Percentiles rank a stretch among this genome's conserved stretches.
Conservation (phyloP, 2,329 filamentous ascomycete genomes). For the Colletotrichum lentis region DNA sequence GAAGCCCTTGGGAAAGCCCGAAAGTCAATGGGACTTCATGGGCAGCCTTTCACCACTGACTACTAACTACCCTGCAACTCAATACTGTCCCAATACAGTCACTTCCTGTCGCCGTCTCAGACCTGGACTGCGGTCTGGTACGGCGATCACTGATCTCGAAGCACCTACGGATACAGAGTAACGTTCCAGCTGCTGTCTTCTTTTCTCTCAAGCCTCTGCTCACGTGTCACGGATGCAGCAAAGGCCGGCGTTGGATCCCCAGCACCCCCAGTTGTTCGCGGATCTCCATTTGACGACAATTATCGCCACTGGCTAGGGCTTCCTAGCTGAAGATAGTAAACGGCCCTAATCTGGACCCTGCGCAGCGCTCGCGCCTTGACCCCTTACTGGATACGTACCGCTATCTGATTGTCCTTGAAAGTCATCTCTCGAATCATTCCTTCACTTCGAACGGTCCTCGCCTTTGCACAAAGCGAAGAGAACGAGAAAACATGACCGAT, state of each 20-base stretch:
- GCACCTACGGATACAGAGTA: not conserved
- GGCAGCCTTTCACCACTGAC: slow-evolving; percentile 19
- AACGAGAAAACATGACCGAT: not conserved
- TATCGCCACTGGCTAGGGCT: slow-evolving; percentile 17
- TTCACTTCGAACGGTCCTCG: too few species aligned
- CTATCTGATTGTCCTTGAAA: slow-evolving; percentile 5
- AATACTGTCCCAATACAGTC: not conserved
- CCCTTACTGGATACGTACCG: slow-evolving; percentile 11
- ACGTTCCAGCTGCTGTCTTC: not conserved
- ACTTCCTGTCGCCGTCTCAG: not conserved
- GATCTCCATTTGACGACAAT: slow-evolving; percentile 21
- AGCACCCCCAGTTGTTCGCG: slow-evolving; percentile 17
- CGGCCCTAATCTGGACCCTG: slow-evolving; percentile 36
- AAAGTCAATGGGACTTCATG: slow-evolving; percentile 5
- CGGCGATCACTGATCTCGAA: not conserved
- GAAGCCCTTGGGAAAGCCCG: slow-evolving; percentile 9
- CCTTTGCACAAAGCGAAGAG: too few species aligned
- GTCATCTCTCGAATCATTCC: slow-evolving; percentile 19
- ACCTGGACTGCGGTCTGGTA: slow-evolving; percentile 7
- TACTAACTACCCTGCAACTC: not conserved
- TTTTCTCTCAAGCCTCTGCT: not conserved
- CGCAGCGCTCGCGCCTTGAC: slow-evolving; percentile 13
- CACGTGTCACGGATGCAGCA: not conserved
- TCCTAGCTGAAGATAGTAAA: slow-evolving; percentile 28
- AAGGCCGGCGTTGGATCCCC: slow-evolving; percentile 3